A percentile compares a stretch with the other conserved stretches of the same genome.
Evolutionary conservation across 225 moss, liverwort and hornwort species (phyloP).

Genomic region (Physcomitrellopsis africana): DNA sequence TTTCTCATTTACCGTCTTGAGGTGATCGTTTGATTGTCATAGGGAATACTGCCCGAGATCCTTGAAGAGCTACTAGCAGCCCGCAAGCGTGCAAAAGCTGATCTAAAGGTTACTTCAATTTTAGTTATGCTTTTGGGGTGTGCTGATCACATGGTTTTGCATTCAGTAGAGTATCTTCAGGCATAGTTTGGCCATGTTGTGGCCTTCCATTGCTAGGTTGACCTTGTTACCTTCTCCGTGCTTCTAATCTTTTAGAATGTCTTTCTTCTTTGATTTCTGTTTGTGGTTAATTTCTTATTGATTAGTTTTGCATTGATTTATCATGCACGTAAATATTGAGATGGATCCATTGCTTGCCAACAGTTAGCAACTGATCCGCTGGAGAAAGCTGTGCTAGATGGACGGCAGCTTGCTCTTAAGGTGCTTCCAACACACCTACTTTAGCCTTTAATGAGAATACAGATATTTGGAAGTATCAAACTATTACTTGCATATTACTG

Average conservation of each 20-base stretch:
- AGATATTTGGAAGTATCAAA: conserved; percentile 1
- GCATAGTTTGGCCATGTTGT: no score
- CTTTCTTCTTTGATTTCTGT: conserved; percentile 15
- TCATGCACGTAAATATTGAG: conserved; percentile 2
- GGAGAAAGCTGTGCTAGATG: conserved; percentile 98
- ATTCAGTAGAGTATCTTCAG: no score
- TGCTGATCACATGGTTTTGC: no score
- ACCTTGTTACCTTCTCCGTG: background rate
- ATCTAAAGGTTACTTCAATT: conserved; percentile 66
- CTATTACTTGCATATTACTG: conserved; percentile 11
- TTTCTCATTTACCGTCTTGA: background rate
- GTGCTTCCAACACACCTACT: conserved; percentile 35
- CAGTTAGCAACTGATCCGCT: conserved; percentile 98
- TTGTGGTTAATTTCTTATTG: conserved; percentile 2
- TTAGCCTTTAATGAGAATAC: conserved; percentile 16
- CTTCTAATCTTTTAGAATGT: background rate
- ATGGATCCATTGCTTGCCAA: conserved; percentile 20
- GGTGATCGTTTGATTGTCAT: conserved; percentile 28
- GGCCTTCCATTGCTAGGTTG: conserved; percentile 8
- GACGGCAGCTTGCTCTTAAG: conserved; percentile 98
- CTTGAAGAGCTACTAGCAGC: conserved; percentile 97
- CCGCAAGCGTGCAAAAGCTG: conserved; percentile 91
- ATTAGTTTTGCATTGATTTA: conserved; percentile 18
- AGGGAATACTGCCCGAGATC: conserved; percentile 98
- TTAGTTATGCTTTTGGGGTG: no score